A percentile compares a stretch with the other conserved stretches of the same genome.
Evolutionary conservation across 1,139 yeast genomes (phyloP).

Genomic region (Wickerhamomyces sp.): DNA sequence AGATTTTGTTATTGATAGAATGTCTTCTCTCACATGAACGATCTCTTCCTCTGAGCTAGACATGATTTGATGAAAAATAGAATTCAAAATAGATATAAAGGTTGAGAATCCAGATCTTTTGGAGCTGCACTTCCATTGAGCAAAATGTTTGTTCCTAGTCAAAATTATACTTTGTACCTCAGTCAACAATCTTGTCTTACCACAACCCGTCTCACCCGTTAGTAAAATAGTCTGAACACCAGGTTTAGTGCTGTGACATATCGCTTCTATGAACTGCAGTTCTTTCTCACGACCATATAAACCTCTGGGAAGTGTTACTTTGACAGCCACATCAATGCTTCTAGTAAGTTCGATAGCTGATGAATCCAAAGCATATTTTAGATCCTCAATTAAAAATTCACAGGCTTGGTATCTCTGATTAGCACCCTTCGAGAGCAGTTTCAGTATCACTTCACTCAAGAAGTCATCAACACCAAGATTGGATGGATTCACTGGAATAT

Average conservation of each 20-base stretch:
- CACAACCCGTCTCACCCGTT: slow-evolving; percentile 43
- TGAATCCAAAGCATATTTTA: slow-evolving; percentile 23
- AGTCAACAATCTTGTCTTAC: slow-evolving; percentile 41
- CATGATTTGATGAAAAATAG: slow-evolving; percentile 39
- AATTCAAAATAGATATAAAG: slow-evolving; percentile 35
- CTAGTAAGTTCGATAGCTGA: not conserved
- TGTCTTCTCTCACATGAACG: slow-evolving; percentile 38
- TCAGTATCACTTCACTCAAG: slow-evolving; percentile 39
- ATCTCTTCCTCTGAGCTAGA: slow-evolving; percentile 35
- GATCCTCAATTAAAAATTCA: slow-evolving; percentile 35
- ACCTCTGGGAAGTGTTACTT: slow-evolving; percentile 28
- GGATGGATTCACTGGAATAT: slow-evolving; percentile 30
- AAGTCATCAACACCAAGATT: slow-evolving; percentile 7
- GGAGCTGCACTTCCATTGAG: slow-evolving; percentile 38
- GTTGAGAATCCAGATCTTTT: slow-evolving; percentile 30
- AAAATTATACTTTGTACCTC: slow-evolving; percentile 37
- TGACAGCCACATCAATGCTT: slow-evolving; percentile 17
- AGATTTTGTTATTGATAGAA: slow-evolving; percentile 34
- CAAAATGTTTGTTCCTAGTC: slow-evolving; percentile 35
- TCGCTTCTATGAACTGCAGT: slow-evolving; percentile 25
- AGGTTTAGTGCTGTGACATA: slow-evolving; percentile 26
- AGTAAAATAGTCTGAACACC: slow-evolving; percentile 33
- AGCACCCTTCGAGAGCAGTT: slow-evolving; percentile 40
- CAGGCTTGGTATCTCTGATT: slow-evolving; percentile 37
- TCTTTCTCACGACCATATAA: slow-evolving; percentile 36